Conservation (phyloP, 768 basidiomycete genomes). For the Neoboletus magnificus region DNA sequence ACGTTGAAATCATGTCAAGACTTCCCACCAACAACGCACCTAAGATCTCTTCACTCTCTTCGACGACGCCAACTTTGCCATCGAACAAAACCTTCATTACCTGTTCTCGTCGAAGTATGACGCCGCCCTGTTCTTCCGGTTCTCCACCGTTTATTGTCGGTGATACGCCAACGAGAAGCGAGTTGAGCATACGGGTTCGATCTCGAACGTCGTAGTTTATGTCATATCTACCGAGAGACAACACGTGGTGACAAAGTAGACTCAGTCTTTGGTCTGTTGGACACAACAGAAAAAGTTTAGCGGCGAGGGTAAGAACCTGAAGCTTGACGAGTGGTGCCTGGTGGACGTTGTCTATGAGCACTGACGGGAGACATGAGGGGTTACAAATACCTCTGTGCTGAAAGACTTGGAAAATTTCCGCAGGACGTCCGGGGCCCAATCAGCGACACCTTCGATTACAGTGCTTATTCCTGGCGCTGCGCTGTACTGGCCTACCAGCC, state of each 20-base stretch:
- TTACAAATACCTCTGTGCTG: constrained; percentile 53
- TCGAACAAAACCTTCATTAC: constrained; percentile 76
- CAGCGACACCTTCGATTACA: constrained; percentile 55
- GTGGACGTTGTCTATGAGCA: background rate
- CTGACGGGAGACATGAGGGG: background rate
- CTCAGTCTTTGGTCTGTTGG: constrained; percentile 48
- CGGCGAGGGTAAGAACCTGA: constrained; percentile 80
- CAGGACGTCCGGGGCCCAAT: constrained; percentile 88
- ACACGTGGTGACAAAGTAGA: constrained; percentile 66
- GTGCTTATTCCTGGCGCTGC: constrained; percentile 34
- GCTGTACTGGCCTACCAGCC: constrained; percentile 91
- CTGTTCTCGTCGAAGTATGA: constrained; percentile 80
- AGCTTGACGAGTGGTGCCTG: constrained; percentile 71
- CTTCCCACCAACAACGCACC: constrained; percentile 24
- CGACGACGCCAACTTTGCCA: constrained; percentile 55
- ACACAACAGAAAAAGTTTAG: constrained; percentile 74
- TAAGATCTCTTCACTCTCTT: constrained; percentile 34
- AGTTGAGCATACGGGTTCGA: constrained; percentile 73
- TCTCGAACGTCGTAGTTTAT: constrained; percentile 87
- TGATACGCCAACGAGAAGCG: constrained; percentile 59
- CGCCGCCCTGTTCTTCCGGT: constrained; percentile 57
- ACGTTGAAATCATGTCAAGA: constrained; percentile 3
- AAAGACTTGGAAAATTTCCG: constrained; percentile 78
- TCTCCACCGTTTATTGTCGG: constrained; percentile 36
- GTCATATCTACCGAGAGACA: constrained; percentile 87